Evolutionary conservation across 345 rosid genomes (phyloP).

Genomic region (Angophora floribunda): DNA sequence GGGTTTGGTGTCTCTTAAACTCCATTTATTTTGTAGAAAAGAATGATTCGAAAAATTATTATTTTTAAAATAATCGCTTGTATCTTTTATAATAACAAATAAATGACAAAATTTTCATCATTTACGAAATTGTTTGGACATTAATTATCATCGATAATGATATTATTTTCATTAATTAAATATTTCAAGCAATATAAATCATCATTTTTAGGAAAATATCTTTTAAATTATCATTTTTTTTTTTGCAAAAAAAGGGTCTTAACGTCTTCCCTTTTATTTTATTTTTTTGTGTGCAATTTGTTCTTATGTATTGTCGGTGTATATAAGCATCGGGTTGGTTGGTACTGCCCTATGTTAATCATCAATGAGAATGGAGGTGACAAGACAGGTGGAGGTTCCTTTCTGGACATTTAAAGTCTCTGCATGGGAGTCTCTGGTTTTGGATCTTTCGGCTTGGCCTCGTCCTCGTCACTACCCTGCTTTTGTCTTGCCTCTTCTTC

Average conservation of each 20-base stretch:
- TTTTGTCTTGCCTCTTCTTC: background rate
- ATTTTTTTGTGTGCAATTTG: background rate
- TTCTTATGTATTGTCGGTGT: background rate
- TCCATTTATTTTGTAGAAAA: background rate
- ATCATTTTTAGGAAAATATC: rapidly evolving
- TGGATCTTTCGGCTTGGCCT: background rate
- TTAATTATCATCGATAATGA: no score
- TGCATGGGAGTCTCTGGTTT: background rate
- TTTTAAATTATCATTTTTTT: no score
- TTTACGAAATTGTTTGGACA: background rate
- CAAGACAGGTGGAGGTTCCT: background rate
- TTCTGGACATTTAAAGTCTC: background rate
- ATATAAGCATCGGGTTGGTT: background rate
- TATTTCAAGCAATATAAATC: background rate
- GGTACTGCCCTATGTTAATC: background rate
- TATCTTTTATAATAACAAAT: no score
- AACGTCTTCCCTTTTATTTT: background rate
- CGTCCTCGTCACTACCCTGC: background rate
- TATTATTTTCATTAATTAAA: no score
- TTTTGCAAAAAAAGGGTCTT: background rate
- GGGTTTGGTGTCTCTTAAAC: background rate
- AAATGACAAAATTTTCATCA: no score
- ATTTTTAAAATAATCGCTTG: background rate
- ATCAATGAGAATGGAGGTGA: background rate
- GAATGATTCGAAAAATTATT: no score